Evolutionary conservation across 176 grass and related monocot species (phyloP), one percentile per base, ranked within the genome.

Genomic region (Zoysia japonica): DNA sequence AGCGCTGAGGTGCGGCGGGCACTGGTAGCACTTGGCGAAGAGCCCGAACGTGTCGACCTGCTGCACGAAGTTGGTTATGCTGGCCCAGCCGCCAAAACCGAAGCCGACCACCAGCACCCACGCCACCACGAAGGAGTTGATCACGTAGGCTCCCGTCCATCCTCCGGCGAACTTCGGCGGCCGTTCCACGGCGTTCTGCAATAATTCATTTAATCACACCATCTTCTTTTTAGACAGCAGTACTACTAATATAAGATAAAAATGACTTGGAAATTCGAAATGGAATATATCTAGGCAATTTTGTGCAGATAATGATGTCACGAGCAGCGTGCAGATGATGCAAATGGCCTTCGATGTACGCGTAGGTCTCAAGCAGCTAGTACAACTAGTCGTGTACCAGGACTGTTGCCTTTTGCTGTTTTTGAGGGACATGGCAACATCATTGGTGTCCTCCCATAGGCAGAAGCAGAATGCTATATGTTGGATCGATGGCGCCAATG

Each of bases 91-190:
- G 5, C 95, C 95, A 55, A 98, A 89, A 2, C 95, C 95, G 75
- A 98, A 98, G 11, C 95, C 95, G 3, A 98, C 95, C 39, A 98
- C 95, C 13, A 98, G 74, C 72, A 98, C 95, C 95, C 95, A 98
- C 19, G 83, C 95, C 47, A 98, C 95, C 65, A 98, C 81, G 74
- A 98, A 98, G n/a, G 86, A 87, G 70, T 98, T 94, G 71, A 94
- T 94, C 69, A 91, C 62, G 75, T 87, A 98, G 7, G 92, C 54
- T 11, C 95, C 95, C 8, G 93, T 86, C 95, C 95, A 98, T 1
- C 95, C 84, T 0, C 95, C 95, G 6, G 87, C 77, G 50, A 94
- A 85, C 68, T 68, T 75, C 0, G 95, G 90, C 3, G 95, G 95
- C 47, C 37, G 77, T 82, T 98, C 92, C 74, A 98, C 95, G 1